phyloP scores from a whole-genome alignment of 1,284 basidiomycete genomes.

The Rhodofomes roseus region DNA sequence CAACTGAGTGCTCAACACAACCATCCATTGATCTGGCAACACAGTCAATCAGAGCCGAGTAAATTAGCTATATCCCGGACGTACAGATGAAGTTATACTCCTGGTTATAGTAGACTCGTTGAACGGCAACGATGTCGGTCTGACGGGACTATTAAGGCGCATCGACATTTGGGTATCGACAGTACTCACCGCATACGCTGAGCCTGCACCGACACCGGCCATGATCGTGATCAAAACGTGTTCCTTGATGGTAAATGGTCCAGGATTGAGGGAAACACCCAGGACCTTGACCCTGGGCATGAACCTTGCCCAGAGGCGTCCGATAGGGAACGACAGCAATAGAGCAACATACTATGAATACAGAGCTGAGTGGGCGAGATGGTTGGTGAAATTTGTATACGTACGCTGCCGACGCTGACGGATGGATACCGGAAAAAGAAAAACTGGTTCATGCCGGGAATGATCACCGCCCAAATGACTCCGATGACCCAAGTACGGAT shows the following conservation, averaged over 20 bases:
- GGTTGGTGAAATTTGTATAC: constrained; percentile 3
- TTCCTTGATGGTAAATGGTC: constrained; percentile 72
- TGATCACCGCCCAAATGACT: constrained; percentile 42
- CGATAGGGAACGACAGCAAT: constrained; percentile 62
- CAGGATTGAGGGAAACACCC: constrained; percentile 53
- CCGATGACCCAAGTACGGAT: constrained; percentile 58
- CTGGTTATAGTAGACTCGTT: constrained; percentile 54
- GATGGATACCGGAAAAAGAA: constrained; percentile 40
- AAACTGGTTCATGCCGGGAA: constrained; percentile 42
- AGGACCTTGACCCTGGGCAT: constrained; percentile 48
- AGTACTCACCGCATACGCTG: constrained; percentile 51
- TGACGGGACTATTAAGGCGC: constrained; percentile 9
- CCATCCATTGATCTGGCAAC: constrained; percentile 63
- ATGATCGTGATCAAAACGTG: constrained; percentile 74
- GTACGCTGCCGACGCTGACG: constrained; percentile 26
- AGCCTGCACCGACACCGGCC: constrained; percentile 61
- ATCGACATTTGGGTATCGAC: background rate
- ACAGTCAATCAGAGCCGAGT: background rate
- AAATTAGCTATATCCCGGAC: background rate
- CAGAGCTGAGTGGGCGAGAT: constrained; percentile 10
- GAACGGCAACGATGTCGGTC: constrained; percentile 63
- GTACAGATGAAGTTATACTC: constrained; percentile 31
- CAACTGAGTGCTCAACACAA: constrained; percentile 48
- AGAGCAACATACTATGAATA: constrained; percentile 51
- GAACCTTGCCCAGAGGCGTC: constrained; percentile 53